These are phyloP conservation scores for Ophiorrhiza pumila DNA, from an alignment of 257 asterid species.

Conservation along the genomic window DNA sequence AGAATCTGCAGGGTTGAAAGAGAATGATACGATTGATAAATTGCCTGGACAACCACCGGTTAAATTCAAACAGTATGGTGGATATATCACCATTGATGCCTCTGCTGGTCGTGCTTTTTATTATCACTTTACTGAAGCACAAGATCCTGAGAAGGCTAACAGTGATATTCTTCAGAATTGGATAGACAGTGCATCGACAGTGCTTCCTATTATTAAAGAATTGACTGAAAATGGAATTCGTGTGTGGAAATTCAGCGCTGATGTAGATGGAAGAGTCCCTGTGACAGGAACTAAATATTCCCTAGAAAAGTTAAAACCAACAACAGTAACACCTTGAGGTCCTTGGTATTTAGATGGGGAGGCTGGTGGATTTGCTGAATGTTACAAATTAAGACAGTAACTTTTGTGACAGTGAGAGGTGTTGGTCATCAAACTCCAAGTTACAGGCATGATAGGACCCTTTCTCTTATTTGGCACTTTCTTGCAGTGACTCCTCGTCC, in stretches of 20 bases:
- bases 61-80: slow-evolving; percentile 65
- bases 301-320: slow-evolving; percentile 42
- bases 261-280: slow-evolving; percentile 67
- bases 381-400: slow-evolving; percentile 47
- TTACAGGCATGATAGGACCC: slow-evolving; percentile 58
- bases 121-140: slow-evolving; percentile 70
- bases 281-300: slow-evolving; percentile 65
- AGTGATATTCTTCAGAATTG: slow-evolving; percentile 46
- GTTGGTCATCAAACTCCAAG: slow-evolving; percentile 89
- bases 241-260: slow-evolving; percentile 82
- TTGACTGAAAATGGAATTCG: slow-evolving; percentile 56
- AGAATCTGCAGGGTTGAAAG: slow-evolving; percentile 39
- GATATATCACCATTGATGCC: slow-evolving; percentile 56
- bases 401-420: slow-evolving; percentile 72
- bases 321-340: slow-evolving; percentile 44
- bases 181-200: slow-evolving; percentile 56
- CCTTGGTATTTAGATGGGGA: slow-evolving; percentile 62
- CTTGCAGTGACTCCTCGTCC: slow-evolving; percentile 50
- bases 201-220: slow-evolving; percentile 56
- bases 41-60: slow-evolving; percentile 73
- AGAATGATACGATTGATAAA: slow-evolving; percentile 45
- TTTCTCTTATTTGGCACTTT: slow-evolving; percentile 54
- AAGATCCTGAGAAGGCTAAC: slow-evolving; percentile 24
- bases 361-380: slow-evolving; percentile 76
- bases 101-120: slow-evolving; percentile 64